A percentile compares a stretch with the other conserved stretches of the same genome.
These are phyloP conservation scores for Sporothrix globosa DNA, from an alignment of 2,329 filamentous ascomycete species.

Conservation along the genomic window DNA sequence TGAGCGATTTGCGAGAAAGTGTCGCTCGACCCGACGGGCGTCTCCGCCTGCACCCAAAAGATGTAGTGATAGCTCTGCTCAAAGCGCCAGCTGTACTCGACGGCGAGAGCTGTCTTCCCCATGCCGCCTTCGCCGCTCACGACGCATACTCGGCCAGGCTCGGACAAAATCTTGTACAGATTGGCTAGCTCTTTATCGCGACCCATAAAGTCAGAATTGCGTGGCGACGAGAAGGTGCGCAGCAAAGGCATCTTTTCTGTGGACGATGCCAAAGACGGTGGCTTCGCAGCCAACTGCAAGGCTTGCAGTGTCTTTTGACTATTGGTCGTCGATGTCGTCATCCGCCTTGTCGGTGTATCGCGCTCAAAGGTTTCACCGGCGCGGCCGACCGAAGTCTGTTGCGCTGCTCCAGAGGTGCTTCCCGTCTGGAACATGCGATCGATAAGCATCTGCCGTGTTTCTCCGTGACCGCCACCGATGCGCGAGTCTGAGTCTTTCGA, in stretches of 20 bases:
- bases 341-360: neutral
- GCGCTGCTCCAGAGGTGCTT: neutral
- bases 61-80: conserved; percentile 38
- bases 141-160: conserved; percentile 35
- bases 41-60: conserved; percentile 41
- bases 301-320: conserved; percentile 23
- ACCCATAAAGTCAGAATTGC: conserved; percentile 34
- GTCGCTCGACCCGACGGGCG: conserved; percentile 32
- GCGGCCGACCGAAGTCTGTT: neutral
- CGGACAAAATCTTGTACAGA: conserved; percentile 35
- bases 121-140: conserved; percentile 36
- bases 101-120: conserved; percentile 39
- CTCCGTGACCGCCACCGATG: conserved; percentile 4
- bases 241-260: conserved; percentile 32
- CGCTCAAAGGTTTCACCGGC: neutral
- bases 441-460: conserved; percentile 33
- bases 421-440: conserved; percentile 33
- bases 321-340: conserved; percentile 23
- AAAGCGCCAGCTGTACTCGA: conserved; percentile 38
- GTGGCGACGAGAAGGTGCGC: conserved; percentile 32
- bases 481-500: conserved; percentile 18
- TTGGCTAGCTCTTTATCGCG: conserved; percentile 35
- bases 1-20: conserved; percentile 35
- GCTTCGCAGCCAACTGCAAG: neutral
- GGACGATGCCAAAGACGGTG: conserved; percentile 29